These are phyloP conservation scores for Penicillium decumbens DNA, from an alignment of 2,329 filamentous ascomycete species.

Conservation along the genomic window DNA sequence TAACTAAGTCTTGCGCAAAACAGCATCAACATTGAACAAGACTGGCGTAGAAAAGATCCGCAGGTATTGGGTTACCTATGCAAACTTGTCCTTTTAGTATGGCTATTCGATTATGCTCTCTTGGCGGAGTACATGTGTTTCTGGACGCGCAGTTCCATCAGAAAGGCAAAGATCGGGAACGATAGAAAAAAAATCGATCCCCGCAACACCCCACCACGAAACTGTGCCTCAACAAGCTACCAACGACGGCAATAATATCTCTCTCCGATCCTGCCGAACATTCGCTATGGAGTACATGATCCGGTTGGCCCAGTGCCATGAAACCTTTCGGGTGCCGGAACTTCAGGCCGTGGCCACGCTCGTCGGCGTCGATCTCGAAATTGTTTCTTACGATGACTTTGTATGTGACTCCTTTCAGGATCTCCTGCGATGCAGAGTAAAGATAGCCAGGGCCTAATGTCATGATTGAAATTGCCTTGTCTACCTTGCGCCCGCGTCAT, in stretches of 20 bases:
- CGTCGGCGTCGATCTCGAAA: slow-evolving; percentile 61
- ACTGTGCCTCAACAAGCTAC: background rate
- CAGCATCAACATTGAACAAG: background rate
- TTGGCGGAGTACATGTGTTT: too few species aligned
- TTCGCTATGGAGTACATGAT: slow-evolving; percentile 69
- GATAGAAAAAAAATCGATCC: slow-evolving; percentile 14
- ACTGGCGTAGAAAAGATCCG: background rate
- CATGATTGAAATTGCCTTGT: background rate
- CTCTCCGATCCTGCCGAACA: background rate
- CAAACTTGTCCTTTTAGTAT: background rate
- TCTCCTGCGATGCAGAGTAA: background rate
- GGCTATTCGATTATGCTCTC: background rate
- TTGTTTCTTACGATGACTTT: slow-evolving; percentile 68
- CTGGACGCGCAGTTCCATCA: background rate
- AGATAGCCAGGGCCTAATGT: background rate
- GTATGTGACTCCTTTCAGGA: slow-evolving; percentile 49
- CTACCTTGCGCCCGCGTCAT: background rate
- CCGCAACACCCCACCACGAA: slow-evolving; percentile 16
- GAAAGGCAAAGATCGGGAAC: slow-evolving; percentile 3
- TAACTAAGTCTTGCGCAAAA: background rate
- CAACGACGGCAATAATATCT: background rate
- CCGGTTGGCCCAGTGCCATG: slow-evolving; percentile 82
- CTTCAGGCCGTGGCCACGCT: slow-evolving; percentile 72
- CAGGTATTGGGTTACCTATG: background rate
- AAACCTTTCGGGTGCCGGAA: slow-evolving; percentile 84